Conservation (phyloP, 1,284 basidiomycete genomes). For the Fistulina hepatica region DNA sequence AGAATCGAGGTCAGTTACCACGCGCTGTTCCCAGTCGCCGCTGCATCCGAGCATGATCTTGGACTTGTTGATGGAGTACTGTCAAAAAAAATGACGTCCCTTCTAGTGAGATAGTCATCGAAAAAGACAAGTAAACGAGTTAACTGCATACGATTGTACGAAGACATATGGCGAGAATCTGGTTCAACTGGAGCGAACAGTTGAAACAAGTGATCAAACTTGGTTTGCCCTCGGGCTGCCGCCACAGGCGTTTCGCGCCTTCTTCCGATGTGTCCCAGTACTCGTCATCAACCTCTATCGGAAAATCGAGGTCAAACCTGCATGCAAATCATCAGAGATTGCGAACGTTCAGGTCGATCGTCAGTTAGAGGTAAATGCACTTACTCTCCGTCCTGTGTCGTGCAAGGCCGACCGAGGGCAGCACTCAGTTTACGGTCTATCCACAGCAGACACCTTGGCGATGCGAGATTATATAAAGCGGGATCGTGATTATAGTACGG, state of each 20-base stretch:
- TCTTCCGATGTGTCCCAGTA: constrained; percentile 10
- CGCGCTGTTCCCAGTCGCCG: constrained; percentile 29
- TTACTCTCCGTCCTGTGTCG: constrained; percentile 12
- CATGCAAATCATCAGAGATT: background rate
- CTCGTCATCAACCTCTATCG: constrained; percentile 12
- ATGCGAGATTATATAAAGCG: no score
- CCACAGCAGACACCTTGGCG: no score
- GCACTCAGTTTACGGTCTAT: constrained; percentile 7
- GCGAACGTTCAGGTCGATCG: background rate
- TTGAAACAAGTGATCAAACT: constrained; percentile 34
- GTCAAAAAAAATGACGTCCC: no score
- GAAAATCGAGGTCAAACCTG: constrained; percentile 12
- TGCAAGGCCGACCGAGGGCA: constrained; percentile 10
- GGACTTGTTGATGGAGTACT: constrained; percentile 24
- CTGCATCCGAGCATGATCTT: constrained; percentile 26
- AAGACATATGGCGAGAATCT: constrained; percentile 26
- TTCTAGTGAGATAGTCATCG: background rate
- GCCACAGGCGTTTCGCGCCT: constrained; percentile 3
- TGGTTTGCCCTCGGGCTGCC: constrained; percentile 29
- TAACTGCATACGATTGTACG: background rate
- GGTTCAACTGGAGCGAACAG: constrained; percentile 33
- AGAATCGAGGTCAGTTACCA: constrained; percentile 42
- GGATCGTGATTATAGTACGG: no score
- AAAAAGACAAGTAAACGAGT: background rate
- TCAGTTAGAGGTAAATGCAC: no score